Base-by-base conservation (phyloP, 2,329 filamentous ascomycete species). In the Ceratocystis alfenasii region DNA sequence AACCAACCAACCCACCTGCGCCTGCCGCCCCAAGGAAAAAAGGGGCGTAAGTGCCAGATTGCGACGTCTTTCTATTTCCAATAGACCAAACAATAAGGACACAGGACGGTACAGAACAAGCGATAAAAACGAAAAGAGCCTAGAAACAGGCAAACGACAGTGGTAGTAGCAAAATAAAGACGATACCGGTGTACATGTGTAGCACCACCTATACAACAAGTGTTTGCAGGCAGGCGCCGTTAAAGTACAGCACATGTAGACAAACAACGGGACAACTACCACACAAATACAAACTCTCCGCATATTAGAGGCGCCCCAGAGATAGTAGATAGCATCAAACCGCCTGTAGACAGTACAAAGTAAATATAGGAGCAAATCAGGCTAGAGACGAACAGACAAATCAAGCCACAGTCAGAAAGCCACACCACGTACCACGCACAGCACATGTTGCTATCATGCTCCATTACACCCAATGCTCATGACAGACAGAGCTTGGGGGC, bases 31-130 rank as follows among this genome's bases (percentile, higher is more conserved):
- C 25, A 62, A 7, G 12, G 17, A 62, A 57, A 57, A 57, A 57
- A 57, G 22, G 53, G 53, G 53, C 22, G 22, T n/a, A 8, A 57
- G 25, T 57, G 53, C 53, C 53, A 57, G 53, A 57, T 57, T 57
- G 53, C 53, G 53, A 57, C 6, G 20, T 30, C 53, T 57, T 8
- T 57, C 3, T 28, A 30, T 20, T 20, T 17, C 5, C 20, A 55
- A 25, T 12, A 55, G 50, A 55, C 2, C 50, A 55, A 12, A 28
- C 50, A 55, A 25, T 5, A 55, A 55, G 50, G 10, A 48, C 17
- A 20, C 17, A 30, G 22, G 8, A 12, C 33, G 3, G 33, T 3
- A 55, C 20, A 55, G 50, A 25, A 25, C 50, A 55, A 55, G 20
- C 22, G 50, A 25, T 20, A 6, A 48, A 50, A 50, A 20, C 10